These are phyloP conservation scores for Stephania cephalantha DNA, from an alignment of 164 flowering plant species.

Conservation along the genomic window DNA sequence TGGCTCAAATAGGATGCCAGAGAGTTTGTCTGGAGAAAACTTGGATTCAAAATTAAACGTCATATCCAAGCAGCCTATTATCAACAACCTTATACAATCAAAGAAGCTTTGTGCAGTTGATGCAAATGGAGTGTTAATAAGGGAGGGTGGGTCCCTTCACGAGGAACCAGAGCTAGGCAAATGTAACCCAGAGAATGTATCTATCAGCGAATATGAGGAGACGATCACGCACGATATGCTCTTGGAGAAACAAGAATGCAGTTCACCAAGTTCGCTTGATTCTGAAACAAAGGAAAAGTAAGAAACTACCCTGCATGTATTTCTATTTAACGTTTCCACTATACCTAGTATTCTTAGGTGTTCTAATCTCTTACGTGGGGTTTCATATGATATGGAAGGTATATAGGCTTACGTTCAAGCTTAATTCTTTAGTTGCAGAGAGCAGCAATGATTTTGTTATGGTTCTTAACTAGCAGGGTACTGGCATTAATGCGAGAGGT, in stretches of 20 bases:
- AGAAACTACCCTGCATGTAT: conserved; percentile 9
- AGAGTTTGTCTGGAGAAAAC: conserved; percentile 1
- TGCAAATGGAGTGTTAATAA: conserved; percentile 19
- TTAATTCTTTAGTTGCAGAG: not conserved
- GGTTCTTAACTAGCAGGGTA: conserved; percentile 38
- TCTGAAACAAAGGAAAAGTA: conserved; percentile 44
- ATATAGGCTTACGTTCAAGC: not conserved
- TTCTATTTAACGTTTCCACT: not conserved
- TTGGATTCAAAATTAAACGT: conserved; percentile 3
- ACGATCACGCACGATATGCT: conserved; percentile 5
- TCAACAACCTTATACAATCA: conserved; percentile 12
- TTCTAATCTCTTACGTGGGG: too few species aligned
- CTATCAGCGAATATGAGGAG: conserved; percentile 16
- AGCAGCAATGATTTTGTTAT: not conserved
- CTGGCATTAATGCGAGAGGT: conserved; percentile 34
- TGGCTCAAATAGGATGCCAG: conserved; percentile 13
- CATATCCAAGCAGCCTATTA: conserved; percentile 10
- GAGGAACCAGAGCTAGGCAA: conserved; percentile 12
- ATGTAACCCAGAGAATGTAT: not conserved
- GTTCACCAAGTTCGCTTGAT: conserved; percentile 28
- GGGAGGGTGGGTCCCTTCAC: conserved; percentile 10
- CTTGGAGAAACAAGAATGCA: conserved; percentile 18
- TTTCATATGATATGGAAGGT: too few species aligned
- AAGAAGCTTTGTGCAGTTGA: conserved; percentile 11
- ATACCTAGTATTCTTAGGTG: not conserved